phyloP scores from a whole-genome alignment of 208 protist species.

The Acanthamoeba triangularis region DNA sequence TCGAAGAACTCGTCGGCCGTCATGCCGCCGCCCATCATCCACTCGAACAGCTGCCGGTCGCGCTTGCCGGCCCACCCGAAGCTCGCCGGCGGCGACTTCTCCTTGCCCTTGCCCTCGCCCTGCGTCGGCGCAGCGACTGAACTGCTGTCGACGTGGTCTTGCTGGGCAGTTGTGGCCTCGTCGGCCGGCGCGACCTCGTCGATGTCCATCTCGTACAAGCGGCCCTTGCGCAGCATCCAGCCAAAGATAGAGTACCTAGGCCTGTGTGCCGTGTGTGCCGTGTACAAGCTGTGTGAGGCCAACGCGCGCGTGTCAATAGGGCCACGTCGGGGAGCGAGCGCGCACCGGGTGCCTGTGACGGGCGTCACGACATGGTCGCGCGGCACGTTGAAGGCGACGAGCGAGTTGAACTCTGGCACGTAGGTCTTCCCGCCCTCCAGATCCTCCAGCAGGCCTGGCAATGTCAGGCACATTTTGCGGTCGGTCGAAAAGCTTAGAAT shows the following conservation, averaged over 20 bases:
- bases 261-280: neutral
- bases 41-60: conserved; percentile 13
- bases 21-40: conserved; percentile 30
- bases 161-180: neutral
- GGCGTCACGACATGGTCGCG: conserved; percentile 25
- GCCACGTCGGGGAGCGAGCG: no score
- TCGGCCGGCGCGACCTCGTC: neutral
- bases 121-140: no score
- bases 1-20: conserved; percentile 36
- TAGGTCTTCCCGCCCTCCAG: neutral
- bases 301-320: no score
- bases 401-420: conserved; percentile 51
- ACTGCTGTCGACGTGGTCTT: neutral
- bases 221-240: conserved; percentile 44
- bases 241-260: neutral
- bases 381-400: conserved; percentile 6
- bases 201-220: conserved; percentile 5
- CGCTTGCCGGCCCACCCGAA: neutral
- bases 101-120: neutral
- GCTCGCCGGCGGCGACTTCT: neutral
- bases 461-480: no score
- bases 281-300: no score
- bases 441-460: neutral
- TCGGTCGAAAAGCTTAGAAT: no score
- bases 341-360: neutral